Conservation (phyloP, 2,329 filamentous ascomycete species). For the Colletotrichum incanum region DNA sequence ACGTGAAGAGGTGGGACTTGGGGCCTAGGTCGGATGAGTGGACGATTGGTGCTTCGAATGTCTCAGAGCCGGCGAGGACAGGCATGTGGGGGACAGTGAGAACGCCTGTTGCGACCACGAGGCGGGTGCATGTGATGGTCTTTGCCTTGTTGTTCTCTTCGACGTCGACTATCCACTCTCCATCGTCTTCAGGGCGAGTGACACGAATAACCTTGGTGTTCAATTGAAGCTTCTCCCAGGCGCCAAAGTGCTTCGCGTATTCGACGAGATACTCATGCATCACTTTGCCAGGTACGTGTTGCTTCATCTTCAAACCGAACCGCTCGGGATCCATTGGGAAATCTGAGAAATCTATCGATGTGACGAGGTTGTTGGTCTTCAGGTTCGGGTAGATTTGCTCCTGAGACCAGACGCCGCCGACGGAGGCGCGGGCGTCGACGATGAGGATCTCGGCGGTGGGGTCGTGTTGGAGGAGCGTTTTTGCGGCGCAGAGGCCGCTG, state of each 20-base stretch:
- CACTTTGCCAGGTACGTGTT: slow-evolving; percentile 71
- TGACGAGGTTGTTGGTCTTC: slow-evolving; percentile 59
- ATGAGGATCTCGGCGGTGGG: slow-evolving; percentile 57
- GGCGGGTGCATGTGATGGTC: slow-evolving; percentile 57
- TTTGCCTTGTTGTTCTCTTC: slow-evolving; percentile 20
- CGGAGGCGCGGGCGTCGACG: slow-evolving; percentile 57
- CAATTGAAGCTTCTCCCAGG: slow-evolving; percentile 65
- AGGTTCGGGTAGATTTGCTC: slow-evolving; percentile 60
- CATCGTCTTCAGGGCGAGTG: slow-evolving; percentile 53
- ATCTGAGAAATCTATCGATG: slow-evolving; percentile 58
- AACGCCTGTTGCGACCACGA: slow-evolving; percentile 75
- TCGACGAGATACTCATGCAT: slow-evolving; percentile 71
- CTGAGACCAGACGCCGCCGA: slow-evolving; percentile 60
- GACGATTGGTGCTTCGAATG: slow-evolving; percentile 69
- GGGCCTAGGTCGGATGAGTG: slow-evolving; percentile 69
- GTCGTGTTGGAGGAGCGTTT: slow-evolving; percentile 62
- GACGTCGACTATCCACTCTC: slow-evolving; percentile 52
- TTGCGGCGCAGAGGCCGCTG: slow-evolving; percentile 61
- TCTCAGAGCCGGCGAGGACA: slow-evolving; percentile 62
- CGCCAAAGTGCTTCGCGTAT: slow-evolving; percentile 67
- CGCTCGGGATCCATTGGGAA: slow-evolving; percentile 48
- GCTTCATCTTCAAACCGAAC: slow-evolving; percentile 49
- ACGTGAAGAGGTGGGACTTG: slow-evolving; percentile 50
- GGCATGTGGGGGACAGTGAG: slow-evolving; percentile 72
- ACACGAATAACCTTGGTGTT: slow-evolving; percentile 66